Evolutionary conservation across 371 early-diverging fungal genomes (phyloP).

Genomic region (Smittium culicis): DNA sequence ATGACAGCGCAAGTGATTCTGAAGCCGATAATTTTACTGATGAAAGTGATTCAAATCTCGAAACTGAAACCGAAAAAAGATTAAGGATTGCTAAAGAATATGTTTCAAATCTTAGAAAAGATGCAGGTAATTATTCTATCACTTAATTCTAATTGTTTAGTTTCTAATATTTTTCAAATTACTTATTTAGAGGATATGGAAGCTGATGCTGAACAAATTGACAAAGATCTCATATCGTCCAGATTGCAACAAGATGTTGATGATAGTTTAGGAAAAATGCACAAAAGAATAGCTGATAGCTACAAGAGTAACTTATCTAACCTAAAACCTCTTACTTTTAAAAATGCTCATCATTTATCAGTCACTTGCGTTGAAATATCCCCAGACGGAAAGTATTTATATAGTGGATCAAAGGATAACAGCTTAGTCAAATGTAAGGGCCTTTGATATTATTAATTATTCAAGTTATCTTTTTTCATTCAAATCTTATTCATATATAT

Average conservation of each 20-base stretch:
- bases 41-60: conserved; percentile 38
- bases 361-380: conserved; percentile 65
- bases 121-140: conserved; percentile 26
- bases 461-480: not conserved
- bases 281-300: conserved; percentile 24
- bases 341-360: conserved; percentile 54
- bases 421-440: conserved; percentile 73
- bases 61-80: conserved; percentile 84
- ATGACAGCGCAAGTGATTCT: conserved; percentile 13
- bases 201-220: conserved; percentile 83
- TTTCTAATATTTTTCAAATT: too few relatives aligned
- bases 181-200: conserved; percentile 29
- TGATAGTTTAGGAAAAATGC: conserved; percentile 13
- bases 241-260: conserved; percentile 68
- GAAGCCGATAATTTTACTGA: not conserved
- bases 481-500: not conserved
- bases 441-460: not conserved
- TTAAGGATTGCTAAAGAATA: conserved; percentile 84
- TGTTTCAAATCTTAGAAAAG: conserved; percentile 54
- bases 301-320: conserved; percentile 34
- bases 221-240: conserved; percentile 80
- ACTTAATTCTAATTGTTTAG: not conserved
- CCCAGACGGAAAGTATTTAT: conserved; percentile 50
- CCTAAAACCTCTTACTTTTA: conserved; percentile 23
- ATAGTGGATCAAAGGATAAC: conserved; percentile 81